These are phyloP conservation scores for Leptodermis oblonga DNA, from an alignment of 257 asterid genomes.

Conservation along the genomic window DNA sequence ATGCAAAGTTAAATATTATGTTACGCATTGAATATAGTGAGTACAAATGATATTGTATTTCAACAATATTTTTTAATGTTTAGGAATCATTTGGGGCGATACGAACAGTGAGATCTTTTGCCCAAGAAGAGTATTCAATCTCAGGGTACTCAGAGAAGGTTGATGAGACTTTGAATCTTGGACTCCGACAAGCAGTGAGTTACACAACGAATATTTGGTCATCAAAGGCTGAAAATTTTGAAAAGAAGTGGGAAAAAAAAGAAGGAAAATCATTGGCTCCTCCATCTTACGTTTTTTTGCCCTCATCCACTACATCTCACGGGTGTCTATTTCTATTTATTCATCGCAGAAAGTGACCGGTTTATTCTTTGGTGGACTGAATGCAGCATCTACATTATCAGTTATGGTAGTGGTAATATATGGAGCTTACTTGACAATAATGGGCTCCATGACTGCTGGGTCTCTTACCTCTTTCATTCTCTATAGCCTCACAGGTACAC, in stretches of 20 bases:
- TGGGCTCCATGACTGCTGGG: conserved; percentile 76
- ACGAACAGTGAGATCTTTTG: conserved; percentile 89
- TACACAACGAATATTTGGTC: too few relatives aligned
- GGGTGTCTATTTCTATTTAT: neutral
- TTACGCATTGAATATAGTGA: neutral
- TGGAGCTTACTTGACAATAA: conserved; percentile 68
- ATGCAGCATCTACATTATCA: conserved; percentile 79
- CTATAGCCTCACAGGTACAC: conserved; percentile 73
- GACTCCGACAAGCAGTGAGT: conserved; percentile 80
- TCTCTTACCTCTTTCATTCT: conserved; percentile 83
- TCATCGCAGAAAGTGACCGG: conserved; percentile 60
- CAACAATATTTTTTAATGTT: conserved; percentile 2
- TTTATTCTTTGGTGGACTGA: conserved; percentile 67
- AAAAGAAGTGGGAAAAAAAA: too few relatives aligned
- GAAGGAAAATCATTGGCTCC: neutral
- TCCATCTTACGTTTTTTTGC: conserved; percentile 32
- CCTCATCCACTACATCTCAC: conserved; percentile 17
- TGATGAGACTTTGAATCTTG: conserved; percentile 77
- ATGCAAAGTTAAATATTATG: neutral
- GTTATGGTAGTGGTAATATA: conserved; percentile 80
- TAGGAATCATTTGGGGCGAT: conserved; percentile 87
- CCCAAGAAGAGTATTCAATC: conserved; percentile 67
- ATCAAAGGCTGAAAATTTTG: too few relatives aligned
- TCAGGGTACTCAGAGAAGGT: conserved; percentile 79
- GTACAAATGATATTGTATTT: neutral